A percentile compares a stretch with the other conserved stretches of the same genome.
These are phyloP conservation scores for Fraxinus excelsior DNA, from an alignment of 257 asterid species.

Conservation along the genomic window DNA sequence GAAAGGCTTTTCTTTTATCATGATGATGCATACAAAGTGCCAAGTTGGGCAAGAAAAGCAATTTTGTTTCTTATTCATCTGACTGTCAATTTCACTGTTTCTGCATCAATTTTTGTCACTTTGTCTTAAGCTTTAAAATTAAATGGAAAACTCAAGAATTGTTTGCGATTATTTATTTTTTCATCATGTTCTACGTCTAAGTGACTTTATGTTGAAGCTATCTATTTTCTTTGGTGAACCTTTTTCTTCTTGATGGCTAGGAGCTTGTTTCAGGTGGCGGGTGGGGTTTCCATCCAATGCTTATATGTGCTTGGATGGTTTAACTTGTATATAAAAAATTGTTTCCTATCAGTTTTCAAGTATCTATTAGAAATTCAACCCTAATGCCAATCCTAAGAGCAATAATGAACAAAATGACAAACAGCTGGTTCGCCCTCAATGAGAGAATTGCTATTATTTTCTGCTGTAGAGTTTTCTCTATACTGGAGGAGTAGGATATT, in stretches of 20 bases:
- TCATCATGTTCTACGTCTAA: not conserved
- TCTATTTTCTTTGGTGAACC: not conserved
- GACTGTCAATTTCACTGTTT: not conserved
- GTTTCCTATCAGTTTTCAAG: not conserved
- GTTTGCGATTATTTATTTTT: not conserved
- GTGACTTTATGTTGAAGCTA: not conserved
- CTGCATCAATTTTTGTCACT: not conserved
- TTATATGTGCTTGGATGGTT: not conserved
- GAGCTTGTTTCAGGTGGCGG: not conserved
- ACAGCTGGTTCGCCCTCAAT: not conserved
- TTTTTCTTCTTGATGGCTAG: not conserved
- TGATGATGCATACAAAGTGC: not conserved
- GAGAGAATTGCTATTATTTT: not conserved
- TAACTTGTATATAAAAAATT: not conserved
- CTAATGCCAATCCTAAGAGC: not conserved
- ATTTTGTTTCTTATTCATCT: not conserved
- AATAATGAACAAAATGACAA: not conserved
- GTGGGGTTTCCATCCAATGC: not conserved
- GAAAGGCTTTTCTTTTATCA: not conserved
- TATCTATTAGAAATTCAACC: not conserved
- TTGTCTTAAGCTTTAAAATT: not conserved
- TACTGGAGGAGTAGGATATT: not conserved
- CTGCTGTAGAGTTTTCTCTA: not conserved
- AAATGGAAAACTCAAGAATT: not conserved
- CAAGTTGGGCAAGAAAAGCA: not conserved